Evolutionary conservation across 2,329 filamentous ascomycete genomes (phyloP).

Genomic region (Cercospora sp.): DNA sequence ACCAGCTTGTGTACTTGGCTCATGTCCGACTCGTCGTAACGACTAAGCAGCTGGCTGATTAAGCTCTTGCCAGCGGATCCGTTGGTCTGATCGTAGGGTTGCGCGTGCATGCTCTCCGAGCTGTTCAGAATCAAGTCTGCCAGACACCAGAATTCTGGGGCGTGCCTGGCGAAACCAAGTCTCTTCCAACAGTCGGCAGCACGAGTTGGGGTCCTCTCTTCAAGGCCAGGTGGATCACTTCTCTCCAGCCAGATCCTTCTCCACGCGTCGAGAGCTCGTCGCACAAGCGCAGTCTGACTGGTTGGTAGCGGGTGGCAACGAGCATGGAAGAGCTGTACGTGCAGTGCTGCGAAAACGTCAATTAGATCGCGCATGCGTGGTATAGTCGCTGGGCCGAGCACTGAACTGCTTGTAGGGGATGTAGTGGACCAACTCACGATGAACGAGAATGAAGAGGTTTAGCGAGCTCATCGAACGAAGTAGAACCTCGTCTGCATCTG

Average conservation of each 20-base stretch:
- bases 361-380: background rate
- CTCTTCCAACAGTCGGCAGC: conserved; percentile 6
- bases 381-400: background rate
- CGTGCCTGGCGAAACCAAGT: conserved; percentile 1
- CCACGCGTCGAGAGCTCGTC: conserved; percentile 4
- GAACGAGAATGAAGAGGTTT: conserved; percentile 5
- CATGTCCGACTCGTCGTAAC: conserved; percentile 11
- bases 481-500: background rate
- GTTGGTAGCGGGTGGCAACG: conserved; percentile 9
- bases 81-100: background rate
- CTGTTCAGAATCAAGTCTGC: conserved; percentile 8
- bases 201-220: background rate
- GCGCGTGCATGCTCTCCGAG: background rate
- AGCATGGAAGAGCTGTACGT: conserved; percentile 12
- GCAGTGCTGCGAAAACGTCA: background rate
- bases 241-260: conserved; percentile 3
- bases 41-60: conserved; percentile 2
- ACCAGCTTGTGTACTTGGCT: conserved; percentile 9
- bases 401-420: background rate
- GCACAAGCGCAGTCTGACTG: conserved; percentile 5
- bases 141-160: conserved; percentile 10
- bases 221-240: background rate
- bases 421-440: background rate
- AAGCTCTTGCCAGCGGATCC: background rate
- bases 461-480: conserved; percentile 1